Evolutionary conservation across 2,329 filamentous ascomycete genomes (phyloP).

Genomic region (Diplodia seriata): DNA sequence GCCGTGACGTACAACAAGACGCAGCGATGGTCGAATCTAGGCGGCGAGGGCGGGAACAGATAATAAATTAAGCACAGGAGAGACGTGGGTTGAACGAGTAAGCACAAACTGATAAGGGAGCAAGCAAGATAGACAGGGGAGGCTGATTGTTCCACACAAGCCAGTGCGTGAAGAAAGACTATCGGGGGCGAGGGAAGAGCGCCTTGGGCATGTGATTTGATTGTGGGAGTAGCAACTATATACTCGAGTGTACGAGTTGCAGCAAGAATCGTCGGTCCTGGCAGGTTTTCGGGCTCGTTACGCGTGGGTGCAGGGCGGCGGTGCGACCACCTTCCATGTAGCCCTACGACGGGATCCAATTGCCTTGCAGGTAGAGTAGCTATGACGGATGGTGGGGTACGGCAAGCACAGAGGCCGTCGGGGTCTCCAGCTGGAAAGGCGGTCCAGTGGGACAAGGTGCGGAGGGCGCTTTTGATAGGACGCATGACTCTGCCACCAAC

Average conservation of each 20-base stretch:
- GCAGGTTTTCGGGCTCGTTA: not conserved
- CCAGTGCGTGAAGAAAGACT: not conserved
- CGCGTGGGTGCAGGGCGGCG: not conserved
- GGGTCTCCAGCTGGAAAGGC: not conserved
- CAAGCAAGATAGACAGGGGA: slow-evolving; percentile 2
- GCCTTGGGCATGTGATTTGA: not conserved
- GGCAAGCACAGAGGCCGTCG: slow-evolving; percentile 1
- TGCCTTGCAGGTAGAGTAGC: not conserved
- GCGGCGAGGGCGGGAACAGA: not conserved
- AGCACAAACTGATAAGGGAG: slow-evolving; percentile 3
- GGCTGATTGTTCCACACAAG: not conserved
- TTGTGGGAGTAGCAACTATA: not conserved
- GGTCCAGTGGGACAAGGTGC: not conserved
- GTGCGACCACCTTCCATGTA: not conserved
- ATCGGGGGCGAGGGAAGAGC: not conserved
- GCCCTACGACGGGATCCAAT: slow-evolving; percentile 15
- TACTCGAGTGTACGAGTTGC: not conserved
- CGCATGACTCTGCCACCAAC: not conserved
- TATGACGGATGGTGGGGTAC: slow-evolving; percentile 6
- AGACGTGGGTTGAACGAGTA: slow-evolving; percentile 7
- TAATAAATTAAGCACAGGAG: not conserved
- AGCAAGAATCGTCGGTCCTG: not conserved
- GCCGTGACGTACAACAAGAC: not conserved
- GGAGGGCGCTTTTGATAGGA: slow-evolving; percentile 6
- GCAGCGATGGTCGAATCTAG: not conserved